Percentiles rank a stretch among this genome's conserved stretches.
These are phyloP conservation scores for Salvia splendens DNA, from an alignment of 257 asterid genomes.

Conservation along the genomic window DNA sequence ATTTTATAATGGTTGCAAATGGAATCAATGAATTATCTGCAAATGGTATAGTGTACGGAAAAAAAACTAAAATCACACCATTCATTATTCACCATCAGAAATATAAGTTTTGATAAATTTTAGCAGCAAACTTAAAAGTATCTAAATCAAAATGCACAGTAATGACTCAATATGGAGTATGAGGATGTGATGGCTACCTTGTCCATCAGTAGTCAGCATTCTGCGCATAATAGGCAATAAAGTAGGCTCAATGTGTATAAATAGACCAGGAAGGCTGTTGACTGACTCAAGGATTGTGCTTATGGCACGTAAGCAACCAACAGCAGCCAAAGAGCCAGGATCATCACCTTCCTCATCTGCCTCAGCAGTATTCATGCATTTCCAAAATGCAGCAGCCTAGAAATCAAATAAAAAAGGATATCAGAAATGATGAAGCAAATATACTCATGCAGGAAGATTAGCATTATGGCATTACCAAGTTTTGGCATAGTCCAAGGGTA, in stretches of 20 bases:
- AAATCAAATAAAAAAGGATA: conserved; percentile 22
- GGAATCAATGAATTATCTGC: no score
- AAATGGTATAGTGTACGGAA: no score
- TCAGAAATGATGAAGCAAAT: conserved; percentile 7
- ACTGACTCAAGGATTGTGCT: conserved; percentile 98
- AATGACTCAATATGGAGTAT: not conserved
- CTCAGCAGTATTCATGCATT: conserved; percentile 89
- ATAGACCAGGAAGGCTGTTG: conserved; percentile 87
- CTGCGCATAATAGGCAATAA: conserved; percentile 92
- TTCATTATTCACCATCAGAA: no score
- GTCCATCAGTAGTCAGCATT: conserved; percentile 98
- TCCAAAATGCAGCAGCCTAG: conserved; percentile 99
- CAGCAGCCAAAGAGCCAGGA: conserved; percentile 99
- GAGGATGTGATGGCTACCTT: conserved; percentile 52
- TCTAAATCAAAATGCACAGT: conserved; percentile 6
- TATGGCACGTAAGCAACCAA: conserved; percentile 98
- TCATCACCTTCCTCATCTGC: conserved; percentile 97
- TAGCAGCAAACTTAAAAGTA: conserved; percentile 4
- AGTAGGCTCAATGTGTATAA: conserved; percentile 82
- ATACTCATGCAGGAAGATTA: conserved; percentile 15
- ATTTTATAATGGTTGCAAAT: not conserved
- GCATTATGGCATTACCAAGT: conserved; percentile 67
- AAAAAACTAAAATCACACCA: no score
- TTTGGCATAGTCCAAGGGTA: conserved; percentile 97
- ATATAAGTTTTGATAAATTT: not conserved